Evolutionary conservation across 805 yeast genomes (phyloP).

Genomic region (Komagataella populi): DNA sequence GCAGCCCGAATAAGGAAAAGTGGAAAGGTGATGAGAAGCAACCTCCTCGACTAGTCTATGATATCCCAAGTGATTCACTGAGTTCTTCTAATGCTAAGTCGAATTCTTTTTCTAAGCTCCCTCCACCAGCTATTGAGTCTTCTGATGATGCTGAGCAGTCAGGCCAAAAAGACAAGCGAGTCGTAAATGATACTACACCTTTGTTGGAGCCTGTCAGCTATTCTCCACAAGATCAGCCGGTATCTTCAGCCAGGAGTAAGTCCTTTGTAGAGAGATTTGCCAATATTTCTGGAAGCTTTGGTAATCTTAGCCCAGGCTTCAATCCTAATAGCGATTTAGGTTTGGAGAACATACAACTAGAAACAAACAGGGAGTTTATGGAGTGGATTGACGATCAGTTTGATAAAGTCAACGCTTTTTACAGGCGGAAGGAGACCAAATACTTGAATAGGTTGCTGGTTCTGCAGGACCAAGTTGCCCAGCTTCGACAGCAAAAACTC

Average conservation of each 20-base stretch:
- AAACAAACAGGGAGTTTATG: conserved; percentile 33
- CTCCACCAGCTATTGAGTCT: not conserved
- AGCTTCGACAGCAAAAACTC: conserved; percentile 39
- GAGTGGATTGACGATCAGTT: conserved; percentile 57
- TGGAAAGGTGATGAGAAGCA: not conserved
- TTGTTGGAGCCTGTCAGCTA: not conserved
- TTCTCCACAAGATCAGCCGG: not conserved
- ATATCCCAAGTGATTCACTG: not conserved
- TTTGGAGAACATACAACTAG: not conserved
- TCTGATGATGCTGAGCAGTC: not conserved
- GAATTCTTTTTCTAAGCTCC: not conserved
- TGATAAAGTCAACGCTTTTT: conserved; percentile 47
- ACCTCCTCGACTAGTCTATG: not conserved
- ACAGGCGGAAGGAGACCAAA: conserved; percentile 43
- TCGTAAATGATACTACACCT: conserved; percentile 1
- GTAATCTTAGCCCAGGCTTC: conserved; percentile 1
- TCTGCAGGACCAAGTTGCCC: conserved; percentile 57
- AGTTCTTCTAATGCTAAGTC: not conserved
- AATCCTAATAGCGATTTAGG: not conserved
- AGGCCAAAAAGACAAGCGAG: not conserved
- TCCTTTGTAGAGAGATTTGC: conserved; percentile 12
- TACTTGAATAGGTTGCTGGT: conserved; percentile 44
- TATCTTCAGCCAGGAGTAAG: conserved; percentile 6
- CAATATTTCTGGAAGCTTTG: conserved; percentile 6
- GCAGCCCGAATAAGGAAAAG: not conserved